A percentile compares a stretch with the other conserved stretches of the same genome.
Conservation (phyloP, 2,329 filamentous ascomycete species). For the Chaetomiaceae sp. region DNA sequence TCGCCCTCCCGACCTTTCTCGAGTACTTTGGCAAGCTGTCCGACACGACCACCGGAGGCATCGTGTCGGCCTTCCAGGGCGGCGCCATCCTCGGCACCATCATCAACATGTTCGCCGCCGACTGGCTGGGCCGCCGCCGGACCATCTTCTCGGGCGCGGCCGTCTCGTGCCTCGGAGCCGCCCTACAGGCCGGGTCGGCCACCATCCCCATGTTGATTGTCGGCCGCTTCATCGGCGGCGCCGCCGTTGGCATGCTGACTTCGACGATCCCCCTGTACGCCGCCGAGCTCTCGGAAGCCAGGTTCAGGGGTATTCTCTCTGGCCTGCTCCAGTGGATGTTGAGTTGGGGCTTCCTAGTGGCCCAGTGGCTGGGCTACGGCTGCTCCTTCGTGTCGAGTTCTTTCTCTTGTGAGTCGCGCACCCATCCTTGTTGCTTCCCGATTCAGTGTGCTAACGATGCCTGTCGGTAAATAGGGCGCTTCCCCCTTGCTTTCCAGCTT, state of each 20-base stretch:
- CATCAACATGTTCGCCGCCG: constrained; percentile 1
- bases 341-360: neutral
- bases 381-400: neutral
- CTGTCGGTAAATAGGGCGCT: neutral
- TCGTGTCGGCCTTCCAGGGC: neutral
- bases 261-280: neutral
- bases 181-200: neutral
- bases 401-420: neutral
- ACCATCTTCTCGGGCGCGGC: neutral
- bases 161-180: neutral
- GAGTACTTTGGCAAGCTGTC: neutral
- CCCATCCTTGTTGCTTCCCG: no score
- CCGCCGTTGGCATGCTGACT: neutral
- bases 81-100: neutral
- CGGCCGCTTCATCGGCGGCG: neutral
- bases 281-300: neutral
- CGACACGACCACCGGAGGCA: neutral
- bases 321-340: neutral
- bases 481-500: constrained; percentile 1
- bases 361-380: neutral
- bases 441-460: no score
- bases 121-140: neutral
- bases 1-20: neutral
- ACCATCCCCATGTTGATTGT: neutral
- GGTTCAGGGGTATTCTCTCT: neutral